Conservation (phyloP, 108 stramenopile species). For the Mediolabrus comicus region DNA sequence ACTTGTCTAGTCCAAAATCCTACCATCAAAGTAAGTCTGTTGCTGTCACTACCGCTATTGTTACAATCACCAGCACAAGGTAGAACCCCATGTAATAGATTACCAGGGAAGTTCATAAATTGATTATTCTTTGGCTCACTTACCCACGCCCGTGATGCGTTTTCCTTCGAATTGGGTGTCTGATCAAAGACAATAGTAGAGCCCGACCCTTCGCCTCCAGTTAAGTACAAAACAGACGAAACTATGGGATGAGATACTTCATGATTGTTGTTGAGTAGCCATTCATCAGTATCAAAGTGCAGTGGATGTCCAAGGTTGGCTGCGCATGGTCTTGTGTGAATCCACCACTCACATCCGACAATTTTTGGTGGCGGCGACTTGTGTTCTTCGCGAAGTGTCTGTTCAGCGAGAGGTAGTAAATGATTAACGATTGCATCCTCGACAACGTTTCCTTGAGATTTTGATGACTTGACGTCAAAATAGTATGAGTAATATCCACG, state of each 20-base stretch:
- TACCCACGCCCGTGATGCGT: conserved; percentile 55
- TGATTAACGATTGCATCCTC: conserved; percentile 74
- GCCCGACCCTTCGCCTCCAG: conserved; percentile 58
- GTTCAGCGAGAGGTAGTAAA: conserved; percentile 66
- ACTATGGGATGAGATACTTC: conserved; percentile 79
- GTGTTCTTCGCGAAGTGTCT: conserved; percentile 30
- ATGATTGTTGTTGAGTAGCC: conserved; percentile 53
- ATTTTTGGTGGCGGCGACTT: conserved; percentile 18
- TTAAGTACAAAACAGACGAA: conserved; percentile 79
- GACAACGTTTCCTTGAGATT: conserved; percentile 51
- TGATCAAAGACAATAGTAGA: conserved; percentile 85
- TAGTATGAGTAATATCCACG: conserved; percentile 85
- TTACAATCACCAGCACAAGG: conserved; percentile 62
- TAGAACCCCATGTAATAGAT: conserved; percentile 82
- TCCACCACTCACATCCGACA: conserved; percentile 87
- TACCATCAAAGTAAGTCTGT: conserved; percentile 74
- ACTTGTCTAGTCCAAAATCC: conserved; percentile 89
- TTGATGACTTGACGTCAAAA: conserved; percentile 42
- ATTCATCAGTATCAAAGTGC: conserved; percentile 90
- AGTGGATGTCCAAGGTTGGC: conserved; percentile 87
- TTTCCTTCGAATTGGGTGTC: conserved; percentile 58
- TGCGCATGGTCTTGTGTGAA: conserved; percentile 71
- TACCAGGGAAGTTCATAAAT: conserved; percentile 77
- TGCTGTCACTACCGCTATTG: not conserved
- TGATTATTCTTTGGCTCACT: conserved; percentile 62